Percentiles rank a stretch among this genome's conserved stretches.
These are phyloP conservation scores for Umbelopsis ramanniana DNA, from an alignment of 192 early-diverging fungal species.

Conservation along the genomic window DNA sequence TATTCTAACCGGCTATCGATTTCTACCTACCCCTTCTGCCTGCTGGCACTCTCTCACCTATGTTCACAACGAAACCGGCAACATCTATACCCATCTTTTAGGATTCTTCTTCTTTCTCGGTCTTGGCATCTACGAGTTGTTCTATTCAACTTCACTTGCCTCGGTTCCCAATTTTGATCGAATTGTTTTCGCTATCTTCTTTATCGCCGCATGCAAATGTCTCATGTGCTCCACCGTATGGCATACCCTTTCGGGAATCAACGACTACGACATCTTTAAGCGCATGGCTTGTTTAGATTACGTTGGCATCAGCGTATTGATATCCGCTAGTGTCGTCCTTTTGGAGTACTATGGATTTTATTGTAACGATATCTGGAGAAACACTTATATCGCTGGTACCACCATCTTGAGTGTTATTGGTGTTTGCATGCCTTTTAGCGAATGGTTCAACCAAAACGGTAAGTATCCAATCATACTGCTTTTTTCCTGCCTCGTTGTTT, in stretches of 20 bases:
- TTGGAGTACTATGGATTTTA: slow-evolving; percentile 68
- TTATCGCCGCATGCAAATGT: slow-evolving; percentile 63
- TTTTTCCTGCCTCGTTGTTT: not conserved
- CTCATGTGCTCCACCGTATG: slow-evolving; percentile 62
- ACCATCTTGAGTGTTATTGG: slow-evolving; percentile 52
- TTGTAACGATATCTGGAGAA: slow-evolving; percentile 47
- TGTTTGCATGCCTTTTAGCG: slow-evolving; percentile 50
- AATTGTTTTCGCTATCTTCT: slow-evolving; percentile 59
- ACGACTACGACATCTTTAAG: slow-evolving; percentile 49
- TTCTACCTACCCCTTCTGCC: slow-evolving; percentile 53
- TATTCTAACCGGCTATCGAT: slow-evolving; percentile 57
- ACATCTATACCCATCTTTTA: slow-evolving; percentile 70
- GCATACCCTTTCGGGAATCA: slow-evolving; percentile 61
- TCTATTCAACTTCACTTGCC: slow-evolving; percentile 27
- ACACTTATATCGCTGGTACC: slow-evolving; percentile 55
- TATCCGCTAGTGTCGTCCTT: slow-evolving; percentile 58
- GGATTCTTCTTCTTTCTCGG: slow-evolving; percentile 63
- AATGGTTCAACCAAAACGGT: slow-evolving; percentile 55
- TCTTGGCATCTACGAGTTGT: slow-evolving; percentile 57
- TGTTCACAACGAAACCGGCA: slow-evolving; percentile 71
- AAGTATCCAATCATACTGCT: slow-evolving; percentile 11
- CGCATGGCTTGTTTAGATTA: slow-evolving; percentile 63
- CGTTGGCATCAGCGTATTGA: slow-evolving; percentile 64
- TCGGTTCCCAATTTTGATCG: slow-evolving; percentile 46
- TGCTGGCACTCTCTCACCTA: slow-evolving; percentile 66